phyloP scores from a whole-genome alignment of 75 land plant species.

The Pinus tabuliformis region DNA sequence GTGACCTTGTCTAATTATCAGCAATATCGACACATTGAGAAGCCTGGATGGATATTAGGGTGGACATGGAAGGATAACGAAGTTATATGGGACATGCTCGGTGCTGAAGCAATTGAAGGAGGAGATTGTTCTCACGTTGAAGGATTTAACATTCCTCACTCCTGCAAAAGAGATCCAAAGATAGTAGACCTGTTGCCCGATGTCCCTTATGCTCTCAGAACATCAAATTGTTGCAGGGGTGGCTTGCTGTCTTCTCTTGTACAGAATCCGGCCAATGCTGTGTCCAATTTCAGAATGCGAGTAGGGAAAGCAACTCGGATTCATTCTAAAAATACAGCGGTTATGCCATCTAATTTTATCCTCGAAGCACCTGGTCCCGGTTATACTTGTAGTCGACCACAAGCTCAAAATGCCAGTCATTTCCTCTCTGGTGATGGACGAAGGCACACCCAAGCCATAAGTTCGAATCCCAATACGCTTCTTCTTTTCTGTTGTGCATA shows the following conservation, averaged over 20 bases:
- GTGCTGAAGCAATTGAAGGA: constrained; percentile 53
- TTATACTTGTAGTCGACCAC: constrained; percentile 46
- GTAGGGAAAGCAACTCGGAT: constrained; percentile 27
- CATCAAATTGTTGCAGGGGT: constrained; percentile 20
- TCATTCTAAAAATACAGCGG: neutral
- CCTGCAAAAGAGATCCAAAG: constrained; percentile 37
- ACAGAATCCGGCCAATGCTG: constrained; percentile 40
- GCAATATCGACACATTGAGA: constrained; percentile 54
- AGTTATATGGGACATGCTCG: constrained; percentile 53
- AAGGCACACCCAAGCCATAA: constrained; percentile 42
- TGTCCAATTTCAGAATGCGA: constrained; percentile 46
- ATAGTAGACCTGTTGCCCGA: constrained; percentile 52
- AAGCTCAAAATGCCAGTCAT: constrained; percentile 20
- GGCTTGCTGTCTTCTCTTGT: constrained; percentile 43
- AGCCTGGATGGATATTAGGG: constrained; percentile 67
- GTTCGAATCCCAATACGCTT: constrained; percentile 21
- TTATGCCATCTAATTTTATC: constrained; percentile 36
- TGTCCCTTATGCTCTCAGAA: constrained; percentile 5
- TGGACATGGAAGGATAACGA: constrained; percentile 59
- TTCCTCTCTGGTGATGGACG: constrained; percentile 24
- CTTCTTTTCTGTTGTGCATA: no score
- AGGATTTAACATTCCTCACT: constrained; percentile 36
- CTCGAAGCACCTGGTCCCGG: constrained; percentile 31
- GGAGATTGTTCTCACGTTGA: constrained; percentile 46
- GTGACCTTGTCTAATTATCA: constrained; percentile 56